Evolutionary conservation across 2,329 filamentous ascomycete species (phyloP), one percentile per base, ranked within the genome.

Genomic region (Alternaria rosae): DNA sequence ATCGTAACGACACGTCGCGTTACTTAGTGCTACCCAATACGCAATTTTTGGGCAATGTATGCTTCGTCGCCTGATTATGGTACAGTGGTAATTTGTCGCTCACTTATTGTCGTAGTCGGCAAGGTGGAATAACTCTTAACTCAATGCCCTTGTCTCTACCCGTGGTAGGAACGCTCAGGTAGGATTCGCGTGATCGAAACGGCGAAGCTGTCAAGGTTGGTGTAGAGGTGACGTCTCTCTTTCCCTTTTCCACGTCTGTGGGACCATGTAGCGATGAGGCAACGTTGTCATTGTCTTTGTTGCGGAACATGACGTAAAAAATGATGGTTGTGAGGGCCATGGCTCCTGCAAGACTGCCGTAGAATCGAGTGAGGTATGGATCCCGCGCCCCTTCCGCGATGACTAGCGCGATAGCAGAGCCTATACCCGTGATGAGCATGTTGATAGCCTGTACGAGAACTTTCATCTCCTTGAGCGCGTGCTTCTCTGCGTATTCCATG

Each of bases 381-480:
- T 78, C 75, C 10, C 57, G 71, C 2, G 76, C 71, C 15, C 72
- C 68, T 13, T 74, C 66, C n/a, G 74, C 73, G 6, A 78, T 57
- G 0, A 70, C 72, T 67, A 80, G 69, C 1, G 76, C 78, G 7
- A 72, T 53, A 1, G 66, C 67, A 7, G 75, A 77, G 1, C 76
- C 77, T 5, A 78, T 44, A 2, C 73, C 76, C 7, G 71, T 76
- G 3, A 76, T 68, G 9, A 80, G 64, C 30, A 78, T 68, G 42
- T 67, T 75, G 30, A 79, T 70, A 1, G 78, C 75, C 57, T 80
- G 78, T 4, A 80, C 75, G 12, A 80, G 66, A 4, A 69, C 73
- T 41, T 76, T 78, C 80, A 83, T 83, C 12, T 76, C 73, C 30
- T 76, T 76, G 0, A 82, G 82, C 0, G 82, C 79, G 28, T 82